Evolutionary conservation across 2,329 filamentous ascomycete genomes (phyloP).

Genomic region (Pseudogymnoascus pannorum): DNA sequence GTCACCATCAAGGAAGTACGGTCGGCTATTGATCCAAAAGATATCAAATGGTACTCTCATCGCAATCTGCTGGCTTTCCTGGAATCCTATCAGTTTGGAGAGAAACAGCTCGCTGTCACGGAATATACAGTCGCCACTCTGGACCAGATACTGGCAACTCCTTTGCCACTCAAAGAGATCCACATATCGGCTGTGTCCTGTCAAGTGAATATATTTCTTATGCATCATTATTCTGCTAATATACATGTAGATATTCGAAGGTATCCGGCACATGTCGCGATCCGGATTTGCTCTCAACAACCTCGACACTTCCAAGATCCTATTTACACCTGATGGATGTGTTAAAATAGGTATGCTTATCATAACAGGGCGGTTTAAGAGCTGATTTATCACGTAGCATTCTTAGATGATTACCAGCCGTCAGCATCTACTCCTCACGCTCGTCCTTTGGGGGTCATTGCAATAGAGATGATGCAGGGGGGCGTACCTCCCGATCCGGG

Average conservation of each 20-base stretch:
- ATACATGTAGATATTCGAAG: conserved; percentile 12
- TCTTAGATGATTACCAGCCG: conserved; percentile 11
- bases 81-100: conserved; percentile 13
- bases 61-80: conserved; percentile 13
- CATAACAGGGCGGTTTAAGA: background rate
- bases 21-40: conserved; percentile 7
- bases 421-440: background rate
- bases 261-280: conserved; percentile 13
- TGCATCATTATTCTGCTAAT: background rate
- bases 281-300: conserved; percentile 10
- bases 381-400: conserved; percentile 7
- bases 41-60: conserved; percentile 11
- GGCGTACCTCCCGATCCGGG: conserved; percentile 6
- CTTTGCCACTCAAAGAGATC: conserved; percentile 13
- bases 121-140: conserved; percentile 16
- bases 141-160: conserved; percentile 11
- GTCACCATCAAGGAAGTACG: conserved; percentile 13
- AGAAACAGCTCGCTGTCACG: conserved; percentile 12
- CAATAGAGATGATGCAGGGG: conserved; percentile 12
- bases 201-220: conserved; percentile 7
- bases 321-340: conserved; percentile 10
- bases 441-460: conserved; percentile 10
- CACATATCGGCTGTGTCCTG: conserved; percentile 13
- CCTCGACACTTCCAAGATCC: background rate
- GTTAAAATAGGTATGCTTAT: conserved; percentile 11